phyloP scores from a whole-genome alignment of 306 rosid species.

The Bauhinia variegata region DNA sequence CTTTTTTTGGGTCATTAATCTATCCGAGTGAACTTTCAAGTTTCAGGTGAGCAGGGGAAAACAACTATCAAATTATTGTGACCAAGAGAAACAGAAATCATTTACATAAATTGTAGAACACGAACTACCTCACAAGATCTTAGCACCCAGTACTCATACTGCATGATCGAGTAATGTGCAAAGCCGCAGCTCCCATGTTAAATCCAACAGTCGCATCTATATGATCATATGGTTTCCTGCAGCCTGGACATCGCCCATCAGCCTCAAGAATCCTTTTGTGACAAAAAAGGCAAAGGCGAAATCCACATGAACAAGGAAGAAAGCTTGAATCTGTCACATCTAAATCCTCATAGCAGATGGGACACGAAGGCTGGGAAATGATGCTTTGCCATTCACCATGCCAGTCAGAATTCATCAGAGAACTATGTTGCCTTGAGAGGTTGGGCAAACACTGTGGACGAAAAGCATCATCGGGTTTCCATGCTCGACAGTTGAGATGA shows the following conservation, averaged over 20 bases:
- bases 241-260: constrained; percentile 61
- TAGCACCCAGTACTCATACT: constrained; percentile 42
- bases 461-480: constrained; percentile 59
- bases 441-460: constrained; percentile 61
- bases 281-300: constrained; percentile 63
- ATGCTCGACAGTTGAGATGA: constrained; percentile 37
- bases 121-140: constrained; percentile 36
- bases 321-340: constrained; percentile 59
- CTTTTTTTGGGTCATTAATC: no score
- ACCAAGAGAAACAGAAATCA: constrained; percentile 12
- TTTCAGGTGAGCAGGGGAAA: background rate
- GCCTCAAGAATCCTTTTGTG: constrained; percentile 65
- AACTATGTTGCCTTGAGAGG: constrained; percentile 47
- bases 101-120: constrained; percentile 35
- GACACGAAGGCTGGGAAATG: constrained; percentile 52
- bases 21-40: background rate
- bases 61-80: constrained; percentile 8
- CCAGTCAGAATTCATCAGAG: constrained; percentile 43
- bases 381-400: constrained; percentile 50
- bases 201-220: constrained; percentile 41
- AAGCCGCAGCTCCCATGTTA: constrained; percentile 39
- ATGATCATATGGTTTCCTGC: constrained; percentile 59
- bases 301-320: constrained; percentile 66
- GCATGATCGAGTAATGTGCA: constrained; percentile 47
- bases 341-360: constrained; percentile 68